Percentiles rank a stretch among this genome's conserved stretches.
Evolutionary conservation across 257 asterid genomes (phyloP).

Genomic region (Cynanchum wilfordii): DNA sequence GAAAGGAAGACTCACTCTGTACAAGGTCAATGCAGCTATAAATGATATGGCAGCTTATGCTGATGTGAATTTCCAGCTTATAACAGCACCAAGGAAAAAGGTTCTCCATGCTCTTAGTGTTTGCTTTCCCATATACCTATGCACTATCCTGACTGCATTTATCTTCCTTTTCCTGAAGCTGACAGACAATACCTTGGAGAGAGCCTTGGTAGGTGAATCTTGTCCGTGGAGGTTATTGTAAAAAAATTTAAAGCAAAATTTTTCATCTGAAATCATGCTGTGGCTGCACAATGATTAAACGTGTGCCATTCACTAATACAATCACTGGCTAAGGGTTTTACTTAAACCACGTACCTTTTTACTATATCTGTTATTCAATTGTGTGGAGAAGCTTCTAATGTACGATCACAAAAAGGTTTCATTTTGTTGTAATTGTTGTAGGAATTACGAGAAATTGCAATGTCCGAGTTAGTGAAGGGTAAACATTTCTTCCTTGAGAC

Average conservation of each 20-base stretch:
- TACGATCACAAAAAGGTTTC: neutral
- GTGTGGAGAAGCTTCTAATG: neutral
- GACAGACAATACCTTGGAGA: slow-evolving; percentile 69
- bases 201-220: slow-evolving; percentile 65
- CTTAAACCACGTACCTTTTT: neutral
- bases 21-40: slow-evolving; percentile 86
- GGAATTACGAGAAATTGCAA: slow-evolving; percentile 70
- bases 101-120: slow-evolving; percentile 24
- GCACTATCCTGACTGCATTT: slow-evolving; percentile 21
- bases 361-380: neutral
- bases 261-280: neutral
- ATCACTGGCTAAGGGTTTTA: neutral
- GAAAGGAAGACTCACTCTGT: slow-evolving; percentile 91
- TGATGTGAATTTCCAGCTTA: slow-evolving; percentile 83
- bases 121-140: neutral
- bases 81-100: slow-evolving; percentile 79
- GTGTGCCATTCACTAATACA: neutral
- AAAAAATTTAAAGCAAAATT: neutral
- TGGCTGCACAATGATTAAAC: neutral
- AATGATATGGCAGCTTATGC: slow-evolving; percentile 81
- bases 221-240: neutral
- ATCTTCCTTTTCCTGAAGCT: slow-evolving; percentile 49
- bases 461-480: slow-evolving; percentile 66
- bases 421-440: slow-evolving; percentile 28
- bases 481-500: slow-evolving; percentile 81